These are phyloP conservation scores for Cadophora gregata DNA, from an alignment of 2,329 filamentous ascomycete species.

Conservation along the genomic window DNA sequence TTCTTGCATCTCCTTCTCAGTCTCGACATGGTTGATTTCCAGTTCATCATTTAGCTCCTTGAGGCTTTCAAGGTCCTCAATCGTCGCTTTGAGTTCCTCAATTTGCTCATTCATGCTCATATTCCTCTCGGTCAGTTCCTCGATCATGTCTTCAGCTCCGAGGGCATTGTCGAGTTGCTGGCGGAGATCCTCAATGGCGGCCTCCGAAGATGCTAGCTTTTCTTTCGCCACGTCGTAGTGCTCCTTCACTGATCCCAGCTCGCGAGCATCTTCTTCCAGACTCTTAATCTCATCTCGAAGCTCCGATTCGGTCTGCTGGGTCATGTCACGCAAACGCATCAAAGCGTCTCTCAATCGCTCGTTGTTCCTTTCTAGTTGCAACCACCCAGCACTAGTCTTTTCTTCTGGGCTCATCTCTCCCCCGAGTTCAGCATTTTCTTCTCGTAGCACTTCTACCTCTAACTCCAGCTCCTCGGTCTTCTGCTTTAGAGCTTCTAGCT, in stretches of 20 bases:
- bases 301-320: constrained; percentile 83
- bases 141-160: constrained; percentile 91
- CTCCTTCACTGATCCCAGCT: constrained; percentile 69
- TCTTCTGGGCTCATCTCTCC: constrained; percentile 90
- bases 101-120: constrained; percentile 83
- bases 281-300: constrained; percentile 76
- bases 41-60: constrained; percentile 95
- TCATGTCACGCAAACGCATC: constrained; percentile 82
- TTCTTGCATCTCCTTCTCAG: constrained; percentile 92
- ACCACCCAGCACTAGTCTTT: constrained; percentile 82
- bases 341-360: constrained; percentile 87
- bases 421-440: constrained; percentile 85
- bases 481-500: constrained; percentile 77
- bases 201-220: constrained; percentile 74
- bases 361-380: constrained; percentile 90
- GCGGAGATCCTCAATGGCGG: constrained; percentile 81
- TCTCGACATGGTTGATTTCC: constrained; percentile 89
- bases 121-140: constrained; percentile 87
- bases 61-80: constrained; percentile 86
- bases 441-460: constrained; percentile 83
- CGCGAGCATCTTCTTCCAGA: constrained; percentile 75
- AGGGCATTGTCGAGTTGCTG: constrained; percentile 90
- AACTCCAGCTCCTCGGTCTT: constrained; percentile 85
- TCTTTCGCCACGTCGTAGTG: constrained; percentile 74
- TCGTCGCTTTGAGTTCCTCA: constrained; percentile 78